Conservation (phyloP, 345 rosid species). For the Erucastrum elatum region DNA sequence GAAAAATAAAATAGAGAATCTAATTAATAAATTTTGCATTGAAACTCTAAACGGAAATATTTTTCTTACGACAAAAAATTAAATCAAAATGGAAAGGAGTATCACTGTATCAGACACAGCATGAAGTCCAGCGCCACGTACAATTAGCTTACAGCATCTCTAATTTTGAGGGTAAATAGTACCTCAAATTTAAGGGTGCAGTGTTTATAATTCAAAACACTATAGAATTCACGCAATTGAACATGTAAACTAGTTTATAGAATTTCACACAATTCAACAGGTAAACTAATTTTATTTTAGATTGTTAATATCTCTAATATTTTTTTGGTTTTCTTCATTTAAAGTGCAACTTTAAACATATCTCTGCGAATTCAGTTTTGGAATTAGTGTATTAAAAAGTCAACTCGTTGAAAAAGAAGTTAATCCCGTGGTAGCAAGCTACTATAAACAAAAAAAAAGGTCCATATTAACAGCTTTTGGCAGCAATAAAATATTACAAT, state of each 20-base stretch:
- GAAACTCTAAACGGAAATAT: no score
- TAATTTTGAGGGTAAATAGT: not conserved
- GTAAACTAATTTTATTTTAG: not conserved
- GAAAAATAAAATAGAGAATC: no score
- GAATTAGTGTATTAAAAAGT: not conserved
- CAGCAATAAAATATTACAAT: not conserved
- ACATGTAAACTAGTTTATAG: not conserved
- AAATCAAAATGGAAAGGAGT: no score
- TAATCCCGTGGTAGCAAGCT: conserved; percentile 8
- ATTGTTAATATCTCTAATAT: not conserved
- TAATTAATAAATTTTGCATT: no score
- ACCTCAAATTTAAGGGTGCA: no score
- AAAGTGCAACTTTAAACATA: not conserved
- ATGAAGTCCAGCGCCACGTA: not conserved
- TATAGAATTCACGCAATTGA: not conserved
- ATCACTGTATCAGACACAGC: not conserved
- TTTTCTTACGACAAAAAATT: no score
- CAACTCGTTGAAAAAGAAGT: not conserved
- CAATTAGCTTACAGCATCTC: not conserved
- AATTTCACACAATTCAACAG: not conserved
- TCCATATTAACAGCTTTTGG: conserved; percentile 15
- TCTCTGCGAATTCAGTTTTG: not conserved
- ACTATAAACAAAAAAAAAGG: conserved; percentile 22
- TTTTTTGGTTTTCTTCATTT: not conserved
- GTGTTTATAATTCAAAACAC: no score